These are phyloP conservation scores for Neolecta irregularis DNA, from an alignment of 1,139 yeast species.

Conservation along the genomic window DNA sequence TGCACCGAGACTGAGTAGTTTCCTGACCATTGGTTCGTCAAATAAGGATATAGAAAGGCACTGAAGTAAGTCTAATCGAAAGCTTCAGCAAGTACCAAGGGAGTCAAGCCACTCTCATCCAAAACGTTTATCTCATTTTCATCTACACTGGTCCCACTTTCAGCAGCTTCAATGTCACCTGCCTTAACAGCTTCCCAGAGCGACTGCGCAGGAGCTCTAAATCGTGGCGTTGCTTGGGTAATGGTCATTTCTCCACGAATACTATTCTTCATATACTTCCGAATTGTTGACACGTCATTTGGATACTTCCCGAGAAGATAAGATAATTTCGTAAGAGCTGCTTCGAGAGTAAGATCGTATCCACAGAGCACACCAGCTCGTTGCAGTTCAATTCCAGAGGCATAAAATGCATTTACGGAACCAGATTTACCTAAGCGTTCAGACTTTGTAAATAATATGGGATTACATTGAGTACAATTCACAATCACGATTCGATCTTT, in stretches of 20 bases:
- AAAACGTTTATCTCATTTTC: no score
- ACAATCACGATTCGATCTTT: conserved; percentile 6
- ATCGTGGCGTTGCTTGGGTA: conserved; percentile 4
- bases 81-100: no score
- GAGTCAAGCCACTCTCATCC: no score
- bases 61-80: no score
- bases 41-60: no score
- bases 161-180: no score
- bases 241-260: conserved; percentile 8
- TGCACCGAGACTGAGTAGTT: no score
- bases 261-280: conserved; percentile 5
- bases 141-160: no score
- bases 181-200: no score
- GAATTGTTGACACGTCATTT: neutral
- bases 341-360: conserved; percentile 9
- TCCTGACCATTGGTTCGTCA: no score
- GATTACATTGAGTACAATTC: conserved; percentile 9
- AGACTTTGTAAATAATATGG: no score
- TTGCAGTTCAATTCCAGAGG: conserved; percentile 8
- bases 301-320: conserved; percentile 5
- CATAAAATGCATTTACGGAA: conserved; percentile 9
- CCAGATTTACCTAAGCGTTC: no score
- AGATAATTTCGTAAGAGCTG: conserved; percentile 9
- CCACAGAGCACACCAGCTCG: conserved; percentile 8
- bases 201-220: conserved; percentile 2